Evolutionary conservation across 768 basidiomycete species (phyloP), one percentile per base, ranked within the genome.

Genomic region (Tricholoma terreum): DNA sequence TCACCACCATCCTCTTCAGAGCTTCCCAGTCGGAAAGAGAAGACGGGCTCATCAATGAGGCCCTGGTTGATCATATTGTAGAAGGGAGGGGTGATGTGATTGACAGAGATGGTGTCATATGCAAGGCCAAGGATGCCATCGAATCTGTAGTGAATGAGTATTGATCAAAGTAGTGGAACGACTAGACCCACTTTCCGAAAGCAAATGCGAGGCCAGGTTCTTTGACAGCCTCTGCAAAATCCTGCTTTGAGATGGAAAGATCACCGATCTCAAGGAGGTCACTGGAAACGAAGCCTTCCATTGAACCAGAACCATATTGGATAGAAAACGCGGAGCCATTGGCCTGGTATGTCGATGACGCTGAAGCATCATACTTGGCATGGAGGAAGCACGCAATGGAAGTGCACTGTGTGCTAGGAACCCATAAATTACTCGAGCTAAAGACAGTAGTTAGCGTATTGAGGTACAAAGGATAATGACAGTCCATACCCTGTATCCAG

Each of bases 171-270:
- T 7, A 55, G 14, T 7, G 33, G 51, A 17, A 38, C 12, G 42
- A 49, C 21, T 19, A 27, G 11, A 77, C 90, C 67, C 64, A 93
- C 90, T 90, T 94, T 68, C 93, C 94, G 62, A 96, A 98, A 24
- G 97, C 96, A 69, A 99, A 99, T 5, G 95, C 88, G 50, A 99
- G 86, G 45, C 97, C 97, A 19, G 97, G 97, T 69, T 98, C 96
- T 73, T 93, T 92, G 57, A 86, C 88, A 1, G 95, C 93, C 76
- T 98, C 97, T 9, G 94, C 96, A 65, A 99, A 99, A 67, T 94
- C 88, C 69, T 92, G 90, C 11, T 74, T 59, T 64, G 76, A 78
- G 71, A 99, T 81, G 24, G 71, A 71, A 46, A 99, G 69, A 69
- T 97, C 97, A 36, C 93, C 94, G 58, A 99, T 94, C 7, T 71